phyloP scores from a whole-genome alignment of 2,329 filamentous ascomycete species.

The Fusarium virguliforme region DNA sequence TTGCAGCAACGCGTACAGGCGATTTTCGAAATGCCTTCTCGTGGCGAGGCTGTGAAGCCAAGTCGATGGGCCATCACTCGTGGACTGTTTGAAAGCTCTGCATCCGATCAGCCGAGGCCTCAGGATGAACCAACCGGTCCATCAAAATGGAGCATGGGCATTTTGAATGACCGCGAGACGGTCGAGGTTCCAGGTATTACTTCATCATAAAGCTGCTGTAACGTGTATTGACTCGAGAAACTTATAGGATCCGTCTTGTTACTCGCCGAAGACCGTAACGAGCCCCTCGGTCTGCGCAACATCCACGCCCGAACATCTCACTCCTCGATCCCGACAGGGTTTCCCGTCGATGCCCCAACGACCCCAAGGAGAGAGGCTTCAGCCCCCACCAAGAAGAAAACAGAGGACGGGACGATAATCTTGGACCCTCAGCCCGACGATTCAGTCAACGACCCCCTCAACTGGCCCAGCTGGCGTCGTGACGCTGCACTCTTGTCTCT shows the following conservation, averaged over 20 bases:
- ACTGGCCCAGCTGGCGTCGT: conserved; percentile 11
- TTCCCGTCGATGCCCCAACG: not conserved
- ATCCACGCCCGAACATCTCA: conserved; percentile 12
- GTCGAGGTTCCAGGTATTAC: conserved; percentile 11
- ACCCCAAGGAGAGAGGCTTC: too few relatives aligned
- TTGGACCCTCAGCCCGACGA: conserved; percentile 11
- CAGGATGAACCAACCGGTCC: not conserved
- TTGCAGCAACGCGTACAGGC: too few relatives aligned
- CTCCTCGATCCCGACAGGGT: conserved; percentile 9
- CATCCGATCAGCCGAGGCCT: not conserved
- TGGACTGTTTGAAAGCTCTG: not conserved
- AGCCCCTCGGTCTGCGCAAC: conserved; percentile 15
- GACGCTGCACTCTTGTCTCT: conserved; percentile 13
- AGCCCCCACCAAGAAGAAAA: conserved; percentile 1
- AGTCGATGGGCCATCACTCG: not conserved
- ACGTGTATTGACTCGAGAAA: not conserved
- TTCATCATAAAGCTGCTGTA: too few relatives aligned
- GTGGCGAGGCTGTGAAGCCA: not conserved
- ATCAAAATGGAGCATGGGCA: conserved; percentile 9
- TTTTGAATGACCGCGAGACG: conserved; percentile 9
- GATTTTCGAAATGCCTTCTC: not conserved
- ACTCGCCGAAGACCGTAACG: conserved; percentile 13
- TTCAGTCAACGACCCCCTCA: conserved; percentile 10
- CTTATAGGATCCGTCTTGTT: conserved; percentile 9
- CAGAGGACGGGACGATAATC: conserved; percentile 12